A percentile compares a stretch with the other conserved stretches of the same genome.
These are phyloP conservation scores for Suillus subaureus DNA, from an alignment of 768 basidiomycete genomes.

Conservation along the genomic window DNA sequence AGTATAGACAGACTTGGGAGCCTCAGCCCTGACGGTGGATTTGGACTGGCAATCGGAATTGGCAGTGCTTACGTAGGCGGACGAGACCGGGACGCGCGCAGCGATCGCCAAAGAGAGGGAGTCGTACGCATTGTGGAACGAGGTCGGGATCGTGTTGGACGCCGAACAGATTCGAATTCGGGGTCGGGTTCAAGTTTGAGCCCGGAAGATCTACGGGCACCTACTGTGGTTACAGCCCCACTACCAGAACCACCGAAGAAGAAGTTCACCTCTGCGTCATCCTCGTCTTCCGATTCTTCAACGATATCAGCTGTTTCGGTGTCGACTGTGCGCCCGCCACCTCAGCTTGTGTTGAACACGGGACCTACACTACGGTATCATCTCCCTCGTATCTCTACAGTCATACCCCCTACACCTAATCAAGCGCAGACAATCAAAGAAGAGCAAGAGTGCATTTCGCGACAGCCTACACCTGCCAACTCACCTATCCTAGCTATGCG, in stretches of 20 bases:
- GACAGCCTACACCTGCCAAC: conserved; percentile 63
- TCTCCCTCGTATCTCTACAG: not conserved
- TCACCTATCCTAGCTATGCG: conserved; percentile 49
- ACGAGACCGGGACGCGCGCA: conserved; percentile 26
- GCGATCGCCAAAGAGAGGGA: conserved; percentile 25
- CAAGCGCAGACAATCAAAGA: conserved; percentile 23
- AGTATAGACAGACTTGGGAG: conserved; percentile 39
- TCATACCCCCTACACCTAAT: conserved; percentile 22
- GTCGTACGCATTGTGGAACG: conserved; percentile 19
- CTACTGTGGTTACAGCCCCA: conserved; percentile 3
- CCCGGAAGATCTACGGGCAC: conserved; percentile 23
- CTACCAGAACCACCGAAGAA: conserved; percentile 17
- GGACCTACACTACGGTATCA: conserved; percentile 27
- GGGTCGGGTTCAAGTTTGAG: conserved; percentile 39
- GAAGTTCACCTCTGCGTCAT: conserved; percentile 17
- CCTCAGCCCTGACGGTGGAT: conserved; percentile 40
- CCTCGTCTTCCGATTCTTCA: conserved; percentile 33
- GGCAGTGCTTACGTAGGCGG: conserved; percentile 38
- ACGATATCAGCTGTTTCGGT: conserved; percentile 16
- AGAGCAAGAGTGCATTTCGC: conserved; percentile 39
- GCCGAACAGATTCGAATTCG: conserved; percentile 31
- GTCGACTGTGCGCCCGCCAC: conserved; percentile 21
- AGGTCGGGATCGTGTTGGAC: conserved; percentile 31
- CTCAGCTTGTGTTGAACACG: conserved; percentile 31
- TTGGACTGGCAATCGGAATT: conserved; percentile 25